Base-by-base conservation (phyloP, 1,284 basidiomycete species). In the Trichosporon sp. region DNA sequence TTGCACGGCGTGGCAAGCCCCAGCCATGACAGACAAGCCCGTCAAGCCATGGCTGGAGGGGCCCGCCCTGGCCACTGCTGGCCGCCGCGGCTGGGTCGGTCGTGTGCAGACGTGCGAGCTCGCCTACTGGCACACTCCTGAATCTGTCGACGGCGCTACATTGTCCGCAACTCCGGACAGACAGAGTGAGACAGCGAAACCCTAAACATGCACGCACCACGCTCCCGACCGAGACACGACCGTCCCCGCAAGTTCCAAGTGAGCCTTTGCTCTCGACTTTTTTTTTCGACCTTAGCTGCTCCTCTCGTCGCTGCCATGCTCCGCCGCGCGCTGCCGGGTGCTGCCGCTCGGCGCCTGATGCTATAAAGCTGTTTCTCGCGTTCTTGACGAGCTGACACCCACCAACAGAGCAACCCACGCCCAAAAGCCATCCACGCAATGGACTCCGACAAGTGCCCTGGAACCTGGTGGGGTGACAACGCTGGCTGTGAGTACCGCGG, bases 381-480 rank as follows among this genome's bases (percentile, higher is more conserved):
- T 6, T 31, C 15, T n/a, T n/a, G 18, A 60, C 29, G 15, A 32
- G 56, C 56, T 60, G 18, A 60, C 29, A 60, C 9, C 53, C 5
- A 11, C 25, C 53, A 4, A 58, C 18, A 60, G 29, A 60, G 15
- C 29, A n/a, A n/a, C 15, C 21, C 44, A 2, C 2, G 18, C 3
- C 44, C 29, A 2, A 60, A 18, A 58, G 12, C 35, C 11, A 58
- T 58, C 53, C 7, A 12, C 11, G 53, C 5, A 5, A 60, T 60
- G 56, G 29, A n/a, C 15, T 18, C 53, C 29, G 51, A 56, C 51
- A 31, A 31, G 27, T 60, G 56, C 27, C 53, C 53, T 18, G 53
- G 53, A 31, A 58, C 53, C 15, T 58, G 53, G 53, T 58, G 53
- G 53, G 53, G 53, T 29, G 53, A 58, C 29, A 58, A 58, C 53